phyloP scores from a whole-genome alignment of 1,139 yeast genomes.

The Blastobotrys serpentis region DNA sequence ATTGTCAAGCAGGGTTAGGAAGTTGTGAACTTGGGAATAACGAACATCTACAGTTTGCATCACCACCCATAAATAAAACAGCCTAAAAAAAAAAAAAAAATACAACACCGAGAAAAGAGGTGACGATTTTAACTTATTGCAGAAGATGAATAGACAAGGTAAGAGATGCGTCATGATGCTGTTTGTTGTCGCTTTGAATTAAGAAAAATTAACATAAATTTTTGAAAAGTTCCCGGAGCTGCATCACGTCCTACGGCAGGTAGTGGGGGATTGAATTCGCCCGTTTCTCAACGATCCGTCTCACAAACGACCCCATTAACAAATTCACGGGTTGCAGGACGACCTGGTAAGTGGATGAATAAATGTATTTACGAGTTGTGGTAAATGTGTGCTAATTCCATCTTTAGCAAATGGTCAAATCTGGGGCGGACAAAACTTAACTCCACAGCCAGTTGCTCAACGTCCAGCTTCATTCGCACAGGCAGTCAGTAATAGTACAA shows the following conservation, averaged over 20 bases:
- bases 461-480: slow-evolving; percentile 24
- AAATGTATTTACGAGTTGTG: too few species aligned
- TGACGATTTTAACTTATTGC: not conserved
- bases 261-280: slow-evolving; percentile 7
- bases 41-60: not conserved
- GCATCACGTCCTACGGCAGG: not conserved
- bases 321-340: not conserved
- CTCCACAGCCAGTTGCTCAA: slow-evolving; percentile 13
- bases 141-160: slow-evolving; percentile 8
- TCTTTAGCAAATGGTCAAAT: slow-evolving; percentile 15
- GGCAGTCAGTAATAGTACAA: slow-evolving; percentile 21
- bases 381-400: not conserved
- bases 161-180: not conserved
- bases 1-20: not conserved
- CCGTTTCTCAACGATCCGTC: slow-evolving; percentile 2
- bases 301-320: not conserved
- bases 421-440: slow-evolving; percentile 15
- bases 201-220: not conserved
- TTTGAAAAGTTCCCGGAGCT: slow-evolving; percentile 3
- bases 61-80: not conserved
- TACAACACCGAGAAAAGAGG: not conserved
- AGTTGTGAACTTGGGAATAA: not conserved
- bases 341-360: slow-evolving; percentile 5
- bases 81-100: not conserved
- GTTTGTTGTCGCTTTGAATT: not conserved